Evolutionary conservation across 805 yeast species (phyloP).

Genomic region (Ogataea chonburiensis): DNA sequence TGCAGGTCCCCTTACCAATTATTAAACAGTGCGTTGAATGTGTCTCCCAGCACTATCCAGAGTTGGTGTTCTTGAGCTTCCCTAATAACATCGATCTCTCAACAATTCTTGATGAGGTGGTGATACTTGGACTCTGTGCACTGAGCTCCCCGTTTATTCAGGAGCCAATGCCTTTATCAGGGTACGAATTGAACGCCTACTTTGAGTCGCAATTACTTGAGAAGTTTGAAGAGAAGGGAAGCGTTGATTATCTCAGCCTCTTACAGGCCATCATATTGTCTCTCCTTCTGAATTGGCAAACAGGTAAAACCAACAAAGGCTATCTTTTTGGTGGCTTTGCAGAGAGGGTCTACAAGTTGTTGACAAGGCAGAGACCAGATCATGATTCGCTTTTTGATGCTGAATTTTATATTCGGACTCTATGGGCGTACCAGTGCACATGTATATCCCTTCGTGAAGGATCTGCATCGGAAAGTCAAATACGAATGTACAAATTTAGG

Average conservation of each 20-base stretch:
- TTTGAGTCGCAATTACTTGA: slow-evolving; percentile 11
- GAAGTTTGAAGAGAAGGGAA: slow-evolving; percentile 7
- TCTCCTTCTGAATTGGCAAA: slow-evolving; percentile 18
- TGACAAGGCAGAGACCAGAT: slow-evolving; percentile 9
- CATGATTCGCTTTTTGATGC: slow-evolving; percentile 6
- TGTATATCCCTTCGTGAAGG: slow-evolving; percentile 18
- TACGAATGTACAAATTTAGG: slow-evolving; percentile 9
- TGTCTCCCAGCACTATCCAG: slow-evolving; percentile 15
- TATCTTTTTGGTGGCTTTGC: slow-evolving; percentile 20
- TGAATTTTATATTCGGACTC: slow-evolving; percentile 16
- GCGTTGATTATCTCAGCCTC: slow-evolving; percentile 13
- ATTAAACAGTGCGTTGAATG: slow-evolving; percentile 6
- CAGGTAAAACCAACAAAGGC: slow-evolving; percentile 18
- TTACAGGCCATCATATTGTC: slow-evolving; percentile 16
- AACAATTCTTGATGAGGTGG: slow-evolving; percentile 13
- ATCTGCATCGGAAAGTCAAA: slow-evolving; percentile 7
- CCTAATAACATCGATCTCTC: slow-evolving; percentile 10
- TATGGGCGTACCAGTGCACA: slow-evolving; percentile 20
- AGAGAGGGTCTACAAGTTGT: slow-evolving; percentile 11
- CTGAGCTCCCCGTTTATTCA: slow-evolving; percentile 13
- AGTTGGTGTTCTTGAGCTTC: slow-evolving; percentile 15
- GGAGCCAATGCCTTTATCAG: background rate
- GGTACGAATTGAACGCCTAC: slow-evolving; percentile 1
- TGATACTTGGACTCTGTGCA: slow-evolving; percentile 13
- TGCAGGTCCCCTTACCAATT: slow-evolving; percentile 5